phyloP scores from a whole-genome alignment of 805 yeast species.

The fission yeast (Schizosaccharomyces pombe) region DNA sequence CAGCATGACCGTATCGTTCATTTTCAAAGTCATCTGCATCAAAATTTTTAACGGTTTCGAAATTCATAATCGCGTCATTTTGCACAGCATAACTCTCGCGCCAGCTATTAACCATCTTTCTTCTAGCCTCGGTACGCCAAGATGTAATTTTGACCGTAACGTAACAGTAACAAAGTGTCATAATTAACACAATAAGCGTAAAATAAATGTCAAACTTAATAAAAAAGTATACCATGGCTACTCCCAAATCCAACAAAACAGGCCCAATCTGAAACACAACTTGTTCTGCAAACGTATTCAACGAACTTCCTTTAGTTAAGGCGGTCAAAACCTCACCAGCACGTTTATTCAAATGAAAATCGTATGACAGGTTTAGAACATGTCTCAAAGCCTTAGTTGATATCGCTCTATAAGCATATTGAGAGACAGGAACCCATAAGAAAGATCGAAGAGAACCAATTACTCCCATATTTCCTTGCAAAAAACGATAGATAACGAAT shows the following conservation, averaged over 20 bases:
- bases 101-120: conserved; percentile 5
- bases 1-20: conserved; percentile 7
- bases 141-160: conserved; percentile 7
- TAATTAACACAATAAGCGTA: conserved; percentile 6
- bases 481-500: conserved; percentile 8
- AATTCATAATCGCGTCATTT: conserved; percentile 8
- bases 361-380: conserved; percentile 8
- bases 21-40: conserved; percentile 9
- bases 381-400: conserved; percentile 7
- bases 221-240: conserved; percentile 8
- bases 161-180: conserved; percentile 8
- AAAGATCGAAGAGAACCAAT: conserved; percentile 7
- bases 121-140: conserved; percentile 6
- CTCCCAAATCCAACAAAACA: conserved; percentile 6
- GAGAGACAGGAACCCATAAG: conserved; percentile 8
- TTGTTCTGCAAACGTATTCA: conserved; percentile 8
- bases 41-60: conserved; percentile 10
- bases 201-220: conserved; percentile 7
- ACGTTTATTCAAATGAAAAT: conserved; percentile 8
- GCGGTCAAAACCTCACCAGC: conserved; percentile 7
- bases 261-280: conserved; percentile 9
- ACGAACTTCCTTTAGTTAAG: conserved; percentile 7
- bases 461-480: conserved; percentile 9
- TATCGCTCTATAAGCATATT: conserved; percentile 7
- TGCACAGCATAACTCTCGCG: conserved; percentile 6